phyloP scores from a whole-genome alignment of 148 eudicot species.

The Camellia lanceoleosa region DNA sequence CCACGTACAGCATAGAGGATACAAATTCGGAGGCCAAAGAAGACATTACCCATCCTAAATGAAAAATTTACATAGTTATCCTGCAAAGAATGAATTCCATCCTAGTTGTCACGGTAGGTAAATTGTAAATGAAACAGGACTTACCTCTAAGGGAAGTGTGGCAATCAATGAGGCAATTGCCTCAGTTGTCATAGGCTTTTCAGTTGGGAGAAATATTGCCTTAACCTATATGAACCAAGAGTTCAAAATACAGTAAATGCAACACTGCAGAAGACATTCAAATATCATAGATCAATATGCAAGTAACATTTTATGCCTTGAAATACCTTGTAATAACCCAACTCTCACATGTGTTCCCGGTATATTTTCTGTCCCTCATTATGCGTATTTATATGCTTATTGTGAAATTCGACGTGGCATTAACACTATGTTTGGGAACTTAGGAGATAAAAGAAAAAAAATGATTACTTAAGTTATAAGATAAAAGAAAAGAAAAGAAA shows the following conservation, averaged over 20 bases:
- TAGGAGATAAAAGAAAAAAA: too few species aligned
- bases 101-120: too few species aligned
- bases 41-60: neutral
- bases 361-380: too few species aligned
- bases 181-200: conserved; percentile 47
- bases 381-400: too few species aligned
- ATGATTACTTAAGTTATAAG: too few species aligned
- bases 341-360: too few species aligned
- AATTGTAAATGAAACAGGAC: neutral
- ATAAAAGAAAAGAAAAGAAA: too few species aligned
- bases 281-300: neutral
- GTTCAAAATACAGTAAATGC: neutral
- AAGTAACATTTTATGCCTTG: neutral
- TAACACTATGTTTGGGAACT: too few species aligned
- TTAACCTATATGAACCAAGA: conserved; percentile 52
- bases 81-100: neutral
- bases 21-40: neutral
- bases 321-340: conserved; percentile 38
- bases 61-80: neutral
- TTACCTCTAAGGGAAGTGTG: conserved; percentile 79
- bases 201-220: conserved; percentile 64
- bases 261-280: neutral
- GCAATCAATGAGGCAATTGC: conserved; percentile 77
- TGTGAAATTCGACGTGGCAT: too few species aligned
- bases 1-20: neutral